These are phyloP conservation scores for Chlorencoelia australis DNA, from an alignment of 2,329 filamentous ascomycete genomes.

Conservation along the genomic window DNA sequence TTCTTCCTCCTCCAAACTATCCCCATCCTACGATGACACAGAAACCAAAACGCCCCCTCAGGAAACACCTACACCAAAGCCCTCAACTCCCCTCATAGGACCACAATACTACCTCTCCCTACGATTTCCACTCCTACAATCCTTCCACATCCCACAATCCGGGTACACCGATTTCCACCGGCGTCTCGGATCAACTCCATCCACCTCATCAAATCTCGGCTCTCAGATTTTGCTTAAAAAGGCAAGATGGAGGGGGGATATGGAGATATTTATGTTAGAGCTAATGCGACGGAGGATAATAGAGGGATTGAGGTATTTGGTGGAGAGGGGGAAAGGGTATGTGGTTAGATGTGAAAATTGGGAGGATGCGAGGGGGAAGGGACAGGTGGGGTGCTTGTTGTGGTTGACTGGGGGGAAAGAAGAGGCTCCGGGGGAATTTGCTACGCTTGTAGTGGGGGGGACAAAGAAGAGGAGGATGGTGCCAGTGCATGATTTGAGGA, in stretches of 20 bases:
- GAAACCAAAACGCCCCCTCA: background rate
- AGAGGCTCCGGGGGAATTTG: constrained; percentile 31
- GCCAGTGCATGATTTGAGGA: constrained; percentile 42
- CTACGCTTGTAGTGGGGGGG: constrained; percentile 34
- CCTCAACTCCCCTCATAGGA: constrained; percentile 1
- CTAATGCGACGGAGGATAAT: constrained; percentile 39
- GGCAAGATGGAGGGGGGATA: constrained; percentile 40
- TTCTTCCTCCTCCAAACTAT: background rate
- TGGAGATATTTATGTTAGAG: constrained; percentile 42
- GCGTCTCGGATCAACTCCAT: background rate
- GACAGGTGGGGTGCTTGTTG: constrained; percentile 21
- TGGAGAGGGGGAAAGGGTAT: constrained; percentile 29
- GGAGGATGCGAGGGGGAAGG: constrained; percentile 33
- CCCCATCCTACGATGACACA: background rate
- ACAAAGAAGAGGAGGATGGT: constrained; percentile 27
- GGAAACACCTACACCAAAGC: background rate
- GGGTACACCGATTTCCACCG: background rate
- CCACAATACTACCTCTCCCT: constrained; percentile 8
- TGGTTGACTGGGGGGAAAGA: constrained; percentile 10
- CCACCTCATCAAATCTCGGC: background rate
- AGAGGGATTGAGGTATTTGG: constrained; percentile 36
- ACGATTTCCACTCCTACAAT: constrained; percentile 4
- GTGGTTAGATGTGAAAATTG: constrained; percentile 34
- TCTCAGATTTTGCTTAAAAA: constrained; percentile 12
- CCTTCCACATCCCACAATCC: background rate